Evolutionary conservation across 2,329 filamentous ascomycete genomes (phyloP), one percentile per base, ranked within the genome.

Genomic region (Onygenales sp.): DNA sequence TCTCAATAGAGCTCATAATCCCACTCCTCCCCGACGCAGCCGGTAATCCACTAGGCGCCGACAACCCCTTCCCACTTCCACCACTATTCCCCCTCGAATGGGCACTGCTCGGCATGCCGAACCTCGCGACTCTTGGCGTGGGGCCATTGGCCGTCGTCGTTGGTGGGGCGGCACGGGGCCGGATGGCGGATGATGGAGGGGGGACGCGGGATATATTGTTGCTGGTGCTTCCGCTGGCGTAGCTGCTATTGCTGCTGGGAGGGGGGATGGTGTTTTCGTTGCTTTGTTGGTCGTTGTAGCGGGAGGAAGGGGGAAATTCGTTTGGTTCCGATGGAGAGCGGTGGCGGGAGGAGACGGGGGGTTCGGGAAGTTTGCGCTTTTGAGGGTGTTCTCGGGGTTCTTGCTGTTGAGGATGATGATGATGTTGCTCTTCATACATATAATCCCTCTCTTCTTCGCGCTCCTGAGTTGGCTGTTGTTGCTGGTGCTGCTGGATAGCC

Each of bases 1-100:
- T 83, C 75, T 94, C 88, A 67, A 94, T 93, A 14, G 86, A 89
- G 61, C 79, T 86, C 84, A 94, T 85, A 63, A 93, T 86, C 53
- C 86, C 83, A 64, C 85, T 88, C 62, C 87, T 78, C 11, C 73
- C 71, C 7, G 69, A 67, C 1, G 65, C 65, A 40, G 65, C 64
- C 55, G 70, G 70, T 2, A 66, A 66, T 13, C 67, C 67, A 47
- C 65, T 66, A 13, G 52, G 53, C 54, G 52, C 50, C 54, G 52
- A 47, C 13, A 48, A 43, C 21, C 45, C 48, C 11, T 44, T 44
- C 8, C 54, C 52, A 4, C 51, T 52, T 27, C 65, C 64, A 17
- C 66, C 66, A 51, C 68, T 72, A 46, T 67, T 70, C 8, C 67
- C 65, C 21, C 69, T 63, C 11, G 54, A 57, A 53, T 68, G 65